Conservation (phyloP, 106 monocot genomes). For the Phalaenopsis aphrodite region DNA sequence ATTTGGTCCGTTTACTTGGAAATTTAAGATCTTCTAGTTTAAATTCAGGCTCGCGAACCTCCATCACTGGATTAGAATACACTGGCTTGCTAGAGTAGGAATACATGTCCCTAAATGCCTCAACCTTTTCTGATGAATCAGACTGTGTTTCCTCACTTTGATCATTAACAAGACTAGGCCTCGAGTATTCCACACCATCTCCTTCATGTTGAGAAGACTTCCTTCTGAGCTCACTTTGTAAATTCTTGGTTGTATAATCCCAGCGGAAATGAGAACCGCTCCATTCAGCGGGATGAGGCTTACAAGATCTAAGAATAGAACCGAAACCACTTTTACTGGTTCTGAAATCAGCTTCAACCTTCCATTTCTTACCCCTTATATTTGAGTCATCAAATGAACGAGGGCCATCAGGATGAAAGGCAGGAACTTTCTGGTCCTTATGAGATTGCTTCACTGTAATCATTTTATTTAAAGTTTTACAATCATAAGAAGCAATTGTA, state of each 20-base stretch:
- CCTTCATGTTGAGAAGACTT: slow-evolving; percentile 16
- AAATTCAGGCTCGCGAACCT: slow-evolving; percentile 5
- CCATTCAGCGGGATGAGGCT: slow-evolving; percentile 12
- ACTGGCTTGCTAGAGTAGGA: slow-evolving; percentile 15
- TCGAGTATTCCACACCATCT: slow-evolving; percentile 6
- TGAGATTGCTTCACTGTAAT: slow-evolving; percentile 14
- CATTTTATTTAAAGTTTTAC: slow-evolving; percentile 1
- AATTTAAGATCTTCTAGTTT: slow-evolving; percentile 28
- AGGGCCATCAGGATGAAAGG: background rate
- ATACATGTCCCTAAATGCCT: slow-evolving; percentile 18
- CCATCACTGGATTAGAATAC: slow-evolving; percentile 9
- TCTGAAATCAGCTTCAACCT: slow-evolving; percentile 12
- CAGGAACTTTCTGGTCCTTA: slow-evolving; percentile 16
- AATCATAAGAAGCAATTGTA: slow-evolving; percentile 7
- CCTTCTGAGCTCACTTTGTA: slow-evolving; percentile 20
- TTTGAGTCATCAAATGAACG: slow-evolving; percentile 18
- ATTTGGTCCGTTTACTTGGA: slow-evolving; percentile 25
- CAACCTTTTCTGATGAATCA: slow-evolving; percentile 60
- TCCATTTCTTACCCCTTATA: slow-evolving; percentile 20
- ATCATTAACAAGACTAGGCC: slow-evolving; percentile 8
- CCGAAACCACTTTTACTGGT: slow-evolving; percentile 9
- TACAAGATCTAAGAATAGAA: slow-evolving; percentile 18
- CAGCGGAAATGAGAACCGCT: slow-evolving; percentile 5
- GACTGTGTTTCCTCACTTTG: slow-evolving; percentile 69
- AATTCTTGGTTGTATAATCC: slow-evolving; percentile 17